Conservation (phyloP, 495 filamentous ascomycete genomes). For the Viridothelium virens region DNA sequence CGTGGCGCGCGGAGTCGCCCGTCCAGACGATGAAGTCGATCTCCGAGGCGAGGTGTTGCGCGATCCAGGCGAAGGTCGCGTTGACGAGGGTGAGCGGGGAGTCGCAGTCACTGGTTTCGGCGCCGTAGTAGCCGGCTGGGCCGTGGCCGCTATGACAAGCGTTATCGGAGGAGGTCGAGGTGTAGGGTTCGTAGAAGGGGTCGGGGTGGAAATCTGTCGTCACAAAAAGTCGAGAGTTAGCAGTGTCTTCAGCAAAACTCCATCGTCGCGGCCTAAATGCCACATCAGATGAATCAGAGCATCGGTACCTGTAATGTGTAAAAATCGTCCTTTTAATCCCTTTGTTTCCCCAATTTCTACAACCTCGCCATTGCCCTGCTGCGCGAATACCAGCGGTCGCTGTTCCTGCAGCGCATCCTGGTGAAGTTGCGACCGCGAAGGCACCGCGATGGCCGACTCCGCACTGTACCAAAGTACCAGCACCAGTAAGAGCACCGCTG, state of each 20-base stretch:
- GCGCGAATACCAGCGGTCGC: not conserved
- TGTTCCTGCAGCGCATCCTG: not conserved
- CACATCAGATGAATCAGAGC: not conserved
- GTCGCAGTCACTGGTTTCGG: slow-evolving; percentile 83
- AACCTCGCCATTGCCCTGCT: not conserved
- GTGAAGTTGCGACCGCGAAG: not conserved
- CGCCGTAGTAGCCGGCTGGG: slow-evolving; percentile 69
- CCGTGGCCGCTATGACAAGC: slow-evolving; percentile 78
- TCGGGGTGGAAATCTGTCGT: slow-evolving; percentile 81
- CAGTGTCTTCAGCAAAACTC: not conserved
- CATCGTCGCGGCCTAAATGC: slow-evolving; percentile 1
- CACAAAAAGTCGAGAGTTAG: not conserved
- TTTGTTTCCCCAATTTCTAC: slow-evolving; percentile 17
- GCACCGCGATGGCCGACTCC: not conserved
- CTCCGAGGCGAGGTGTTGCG: slow-evolving; percentile 68
- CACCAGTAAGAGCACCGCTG: not conserved
- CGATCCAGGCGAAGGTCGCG: slow-evolving; percentile 87
- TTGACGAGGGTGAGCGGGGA: slow-evolving; percentile 71
- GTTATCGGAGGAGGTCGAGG: slow-evolving; percentile 55
- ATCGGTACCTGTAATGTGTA: slow-evolving; percentile 83
- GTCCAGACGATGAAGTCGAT: slow-evolving; percentile 98
- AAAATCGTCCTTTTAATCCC: slow-evolving; percentile 69
- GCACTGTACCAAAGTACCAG: not conserved
- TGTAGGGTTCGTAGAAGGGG: slow-evolving; percentile 67
- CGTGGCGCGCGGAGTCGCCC: slow-evolving; percentile 89